These are phyloP conservation scores for Myochromella boudieri DNA, from an alignment of 768 basidiomycete species.

Conservation along the genomic window DNA sequence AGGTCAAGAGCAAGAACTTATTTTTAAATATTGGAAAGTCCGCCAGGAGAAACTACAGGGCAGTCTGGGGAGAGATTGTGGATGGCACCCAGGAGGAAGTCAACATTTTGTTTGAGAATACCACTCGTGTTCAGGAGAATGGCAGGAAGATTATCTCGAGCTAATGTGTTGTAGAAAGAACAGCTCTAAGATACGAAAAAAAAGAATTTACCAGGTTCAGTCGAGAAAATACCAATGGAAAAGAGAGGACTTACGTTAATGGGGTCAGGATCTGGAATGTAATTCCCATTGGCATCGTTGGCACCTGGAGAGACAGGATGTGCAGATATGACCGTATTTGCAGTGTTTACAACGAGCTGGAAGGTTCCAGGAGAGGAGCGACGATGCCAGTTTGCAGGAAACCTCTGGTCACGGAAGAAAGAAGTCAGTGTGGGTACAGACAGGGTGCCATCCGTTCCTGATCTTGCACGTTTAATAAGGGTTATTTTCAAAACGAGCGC, in stretches of 20 bases:
- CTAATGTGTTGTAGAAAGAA: conserved; percentile 9
- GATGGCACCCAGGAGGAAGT: conserved; percentile 13
- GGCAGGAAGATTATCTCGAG: conserved; percentile 10
- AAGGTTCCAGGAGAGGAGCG: conserved; percentile 6
- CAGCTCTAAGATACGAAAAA: not conserved
- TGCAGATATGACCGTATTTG: not conserved
- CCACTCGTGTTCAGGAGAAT: conserved; percentile 16
- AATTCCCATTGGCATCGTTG: conserved; percentile 11
- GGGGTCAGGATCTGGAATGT: conserved; percentile 4
- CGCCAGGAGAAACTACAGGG: conserved; percentile 7
- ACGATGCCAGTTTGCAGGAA: conserved; percentile 11
- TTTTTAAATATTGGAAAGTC: not conserved
- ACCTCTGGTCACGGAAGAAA: conserved; percentile 16
- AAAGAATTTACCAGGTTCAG: too few species aligned
- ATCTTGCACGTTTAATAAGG: not conserved
- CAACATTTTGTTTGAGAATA: conserved; percentile 14
- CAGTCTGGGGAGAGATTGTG: conserved; percentile 10
- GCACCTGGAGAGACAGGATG: conserved; percentile 13
- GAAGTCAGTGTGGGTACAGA: conserved; percentile 14
- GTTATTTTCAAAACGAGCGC: not conserved
- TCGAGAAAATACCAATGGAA: not conserved
- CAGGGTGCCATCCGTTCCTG: conserved; percentile 14
- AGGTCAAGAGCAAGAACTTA: too few species aligned
- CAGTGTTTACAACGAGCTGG: not conserved
- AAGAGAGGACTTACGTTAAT: conserved; percentile 1